Evolutionary conservation across 441 rosid species (phyloP).

Genomic region (Eutrema salsugineum): DNA sequence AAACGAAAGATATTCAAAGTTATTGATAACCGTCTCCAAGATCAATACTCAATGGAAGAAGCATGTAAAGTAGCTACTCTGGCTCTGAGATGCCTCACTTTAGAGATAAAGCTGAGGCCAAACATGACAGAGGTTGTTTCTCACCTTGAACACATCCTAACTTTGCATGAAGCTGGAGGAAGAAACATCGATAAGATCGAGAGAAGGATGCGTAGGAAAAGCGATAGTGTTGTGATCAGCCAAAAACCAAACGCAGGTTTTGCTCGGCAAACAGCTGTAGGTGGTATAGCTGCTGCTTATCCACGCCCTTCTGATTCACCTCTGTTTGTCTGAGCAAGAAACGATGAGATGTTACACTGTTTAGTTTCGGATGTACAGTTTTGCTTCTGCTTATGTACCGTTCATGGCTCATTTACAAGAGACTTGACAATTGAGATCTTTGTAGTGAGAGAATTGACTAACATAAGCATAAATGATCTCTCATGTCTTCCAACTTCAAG

Average conservation of each 20-base stretch:
- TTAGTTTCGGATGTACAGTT: slow-evolving; percentile 40
- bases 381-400: slow-evolving; percentile 17
- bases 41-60: slow-evolving; percentile 61
- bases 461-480: not conserved
- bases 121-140: slow-evolving; percentile 65
- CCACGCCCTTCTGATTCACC: slow-evolving; percentile 70
- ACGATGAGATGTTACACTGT: slow-evolving; percentile 4
- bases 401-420: slow-evolving; percentile 11
- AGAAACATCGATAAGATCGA: slow-evolving; percentile 9
- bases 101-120: slow-evolving; percentile 61
- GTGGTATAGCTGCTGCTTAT: slow-evolving; percentile 14
- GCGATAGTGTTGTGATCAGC: slow-evolving; percentile 45
- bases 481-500: slow-evolving; percentile 8
- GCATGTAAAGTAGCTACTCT: slow-evolving; percentile 58
- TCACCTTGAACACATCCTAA: slow-evolving; percentile 46
- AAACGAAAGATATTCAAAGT: slow-evolving; percentile 61
- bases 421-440: slow-evolving; percentile 1
- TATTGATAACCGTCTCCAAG: slow-evolving; percentile 72
- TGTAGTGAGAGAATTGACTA: slow-evolving; percentile 9
- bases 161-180: slow-evolving; percentile 34
- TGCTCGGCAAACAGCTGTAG: not conserved
- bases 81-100: slow-evolving; percentile 59
- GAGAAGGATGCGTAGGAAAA: slow-evolving; percentile 40
- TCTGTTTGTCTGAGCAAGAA: slow-evolving; percentile 43
- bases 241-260: slow-evolving; percentile 35